Evolutionary conservation across 164 flowering plant species (phyloP).

Genomic region (Magnolia kwangsiensis): DNA sequence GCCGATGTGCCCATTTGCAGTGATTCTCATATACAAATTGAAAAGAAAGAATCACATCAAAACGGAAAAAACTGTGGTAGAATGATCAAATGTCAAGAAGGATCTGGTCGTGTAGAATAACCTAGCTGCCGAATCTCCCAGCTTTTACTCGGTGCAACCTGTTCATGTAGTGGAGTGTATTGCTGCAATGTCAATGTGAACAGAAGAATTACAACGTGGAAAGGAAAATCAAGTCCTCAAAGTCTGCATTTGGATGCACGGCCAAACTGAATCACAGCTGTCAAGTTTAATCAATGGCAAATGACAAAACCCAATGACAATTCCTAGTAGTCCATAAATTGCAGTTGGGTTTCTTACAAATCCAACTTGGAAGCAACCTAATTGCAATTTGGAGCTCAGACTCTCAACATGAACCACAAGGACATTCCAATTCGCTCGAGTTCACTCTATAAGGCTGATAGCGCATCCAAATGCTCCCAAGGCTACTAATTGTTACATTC

Average conservation of each 20-base stretch:
- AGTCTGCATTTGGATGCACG: background rate
- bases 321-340: no score
- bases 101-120: constrained; percentile 33
- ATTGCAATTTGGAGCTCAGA: background rate
- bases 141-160: constrained; percentile 74
- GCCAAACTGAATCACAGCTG: background rate
- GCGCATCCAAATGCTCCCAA: no score
- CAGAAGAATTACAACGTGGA: background rate
- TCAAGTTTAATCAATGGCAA: no score
- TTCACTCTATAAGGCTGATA: no score
- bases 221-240: background rate
- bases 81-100: constrained; percentile 20
- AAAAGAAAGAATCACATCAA: constrained; percentile 9
- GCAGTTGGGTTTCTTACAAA: background rate
- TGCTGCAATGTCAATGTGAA: constrained; percentile 45
- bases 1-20: constrained; percentile 5
- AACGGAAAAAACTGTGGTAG: background rate
- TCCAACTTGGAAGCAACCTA: background rate
- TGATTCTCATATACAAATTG: constrained; percentile 9
- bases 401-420: background rate
- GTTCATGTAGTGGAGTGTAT: constrained; percentile 58
- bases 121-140: constrained; percentile 68
- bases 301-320: no score
- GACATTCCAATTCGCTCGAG: no score
- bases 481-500: no score